Percentiles rank a stretch among this genome's conserved stretches.
These are phyloP conservation scores for Echites panduratus DNA, from an alignment of 257 asterid species.

Conservation along the genomic window DNA sequence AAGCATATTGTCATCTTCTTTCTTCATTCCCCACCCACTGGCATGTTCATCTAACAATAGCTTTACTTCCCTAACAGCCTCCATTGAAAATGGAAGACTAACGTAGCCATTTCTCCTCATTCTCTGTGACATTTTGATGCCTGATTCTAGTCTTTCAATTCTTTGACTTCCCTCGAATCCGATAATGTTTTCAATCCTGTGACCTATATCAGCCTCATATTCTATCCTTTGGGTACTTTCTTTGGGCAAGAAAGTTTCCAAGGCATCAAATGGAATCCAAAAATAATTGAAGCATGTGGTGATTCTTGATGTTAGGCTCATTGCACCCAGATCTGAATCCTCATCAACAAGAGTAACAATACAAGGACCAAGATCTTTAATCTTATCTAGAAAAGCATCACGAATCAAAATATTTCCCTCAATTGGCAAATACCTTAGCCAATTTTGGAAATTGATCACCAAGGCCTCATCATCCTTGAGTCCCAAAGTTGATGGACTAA, in stretches of 20 bases:
- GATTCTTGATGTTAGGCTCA: constrained; percentile 43
- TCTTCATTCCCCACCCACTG: constrained; percentile 91
- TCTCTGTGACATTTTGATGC: constrained; percentile 36
- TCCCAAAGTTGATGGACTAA: constrained; percentile 28
- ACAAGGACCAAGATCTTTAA: constrained; percentile 39
- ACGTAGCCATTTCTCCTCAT: constrained; percentile 44
- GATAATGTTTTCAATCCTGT: constrained; percentile 60
- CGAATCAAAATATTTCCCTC: constrained; percentile 30
- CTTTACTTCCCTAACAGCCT: constrained; percentile 51
- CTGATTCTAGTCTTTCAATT: constrained; percentile 53
- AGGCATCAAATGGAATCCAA: constrained; percentile 78
- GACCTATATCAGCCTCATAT: constrained; percentile 62
- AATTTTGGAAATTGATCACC: constrained; percentile 63
- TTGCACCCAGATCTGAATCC: constrained; percentile 47
- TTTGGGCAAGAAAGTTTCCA: constrained; percentile 74
- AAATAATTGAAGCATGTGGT: constrained; percentile 59
- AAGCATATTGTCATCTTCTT: constrained; percentile 52
- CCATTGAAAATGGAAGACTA: constrained; percentile 51
- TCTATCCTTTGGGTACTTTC: constrained; percentile 51
- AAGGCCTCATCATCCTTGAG: constrained; percentile 48
- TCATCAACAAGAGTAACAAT: constrained; percentile 53
- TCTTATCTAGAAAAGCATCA: constrained; percentile 38
- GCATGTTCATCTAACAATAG: constrained; percentile 63
- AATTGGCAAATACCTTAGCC: constrained; percentile 53
- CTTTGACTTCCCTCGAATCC: constrained; percentile 53